Evolutionary conservation across 2,329 filamentous ascomycete genomes (phyloP).

Genomic region (Pezizomycotina sp.): DNA sequence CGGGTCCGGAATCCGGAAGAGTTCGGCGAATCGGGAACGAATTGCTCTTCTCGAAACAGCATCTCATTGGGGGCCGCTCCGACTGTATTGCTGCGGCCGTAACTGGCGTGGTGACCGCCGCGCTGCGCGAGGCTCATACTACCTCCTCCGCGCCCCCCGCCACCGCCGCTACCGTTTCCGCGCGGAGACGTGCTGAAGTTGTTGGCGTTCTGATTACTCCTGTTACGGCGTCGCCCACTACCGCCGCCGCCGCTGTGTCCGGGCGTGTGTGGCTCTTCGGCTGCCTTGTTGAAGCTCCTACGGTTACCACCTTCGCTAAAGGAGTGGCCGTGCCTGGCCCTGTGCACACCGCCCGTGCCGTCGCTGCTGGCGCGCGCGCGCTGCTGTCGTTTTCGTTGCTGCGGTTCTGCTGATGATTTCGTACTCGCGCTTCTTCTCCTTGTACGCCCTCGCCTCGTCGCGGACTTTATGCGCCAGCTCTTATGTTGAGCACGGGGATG

Average conservation of each 20-base stretch:
- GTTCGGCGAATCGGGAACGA: slow-evolving; percentile 2
- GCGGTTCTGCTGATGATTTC: too few species aligned
- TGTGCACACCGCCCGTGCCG: too few species aligned
- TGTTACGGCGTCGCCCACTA: slow-evolving; percentile 16
- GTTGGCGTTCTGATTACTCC: slow-evolving; percentile 15
- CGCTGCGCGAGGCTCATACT: slow-evolving; percentile 6
- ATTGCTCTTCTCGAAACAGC: neutral
- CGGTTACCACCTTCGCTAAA: too few species aligned
- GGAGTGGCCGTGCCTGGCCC: too few species aligned
- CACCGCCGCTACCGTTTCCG: slow-evolving; percentile 5
- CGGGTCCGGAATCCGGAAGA: slow-evolving; percentile 7
- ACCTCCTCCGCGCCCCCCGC: too few species aligned
- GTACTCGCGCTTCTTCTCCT: slow-evolving; percentile 21
- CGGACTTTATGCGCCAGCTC: slow-evolving; percentile 21
- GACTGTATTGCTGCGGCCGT: slow-evolving; percentile 6
- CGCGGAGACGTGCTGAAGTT: too few species aligned
- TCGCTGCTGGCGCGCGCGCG: too few species aligned
- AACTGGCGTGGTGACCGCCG: slow-evolving; percentile 10
- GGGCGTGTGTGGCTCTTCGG: slow-evolving; percentile 5
- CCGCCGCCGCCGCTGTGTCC: slow-evolving; percentile 4
- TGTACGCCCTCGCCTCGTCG: slow-evolving; percentile 21
- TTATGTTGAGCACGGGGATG: slow-evolving; percentile 19
- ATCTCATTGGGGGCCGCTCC: slow-evolving; percentile 13
- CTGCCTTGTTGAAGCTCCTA: too few species aligned
- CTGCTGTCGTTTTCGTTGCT: too few species aligned